Conservation (phyloP, 495 filamentous ascomycete species). For the Lasiosphaeria ovina region DNA sequence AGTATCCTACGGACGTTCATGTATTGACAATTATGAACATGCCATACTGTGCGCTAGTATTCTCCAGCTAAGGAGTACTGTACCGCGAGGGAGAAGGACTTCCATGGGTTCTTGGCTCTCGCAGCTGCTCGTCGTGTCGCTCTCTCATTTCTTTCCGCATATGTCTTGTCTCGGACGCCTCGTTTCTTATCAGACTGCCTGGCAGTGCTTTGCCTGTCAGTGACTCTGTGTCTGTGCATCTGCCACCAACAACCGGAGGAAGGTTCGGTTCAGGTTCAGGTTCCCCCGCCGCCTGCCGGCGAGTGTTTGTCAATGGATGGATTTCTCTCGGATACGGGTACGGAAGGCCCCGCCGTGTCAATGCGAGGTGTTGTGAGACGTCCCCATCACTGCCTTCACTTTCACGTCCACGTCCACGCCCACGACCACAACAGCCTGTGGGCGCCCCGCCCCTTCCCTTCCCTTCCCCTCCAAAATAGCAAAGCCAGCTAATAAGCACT, state of each 20-base stretch:
- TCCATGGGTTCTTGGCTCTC: too few species aligned
- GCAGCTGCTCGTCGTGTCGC: too few species aligned
- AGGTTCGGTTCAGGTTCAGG: too few species aligned
- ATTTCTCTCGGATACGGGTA: slow-evolving; percentile 6
- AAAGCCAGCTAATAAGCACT: too few species aligned
- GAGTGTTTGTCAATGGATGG: neutral
- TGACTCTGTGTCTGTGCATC: neutral
- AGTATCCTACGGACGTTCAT: too few species aligned
- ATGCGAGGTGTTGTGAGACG: slow-evolving; percentile 19
- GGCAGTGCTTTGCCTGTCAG: too few species aligned
- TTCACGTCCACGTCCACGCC: neutral
- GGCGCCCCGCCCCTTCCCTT: neutral
- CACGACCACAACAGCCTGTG: neutral
- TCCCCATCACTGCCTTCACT: slow-evolving; percentile 5
- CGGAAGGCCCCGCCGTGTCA: slow-evolving; percentile 11
- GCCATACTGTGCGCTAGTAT: too few species aligned
- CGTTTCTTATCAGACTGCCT: neutral
- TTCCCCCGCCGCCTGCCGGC: neutral
- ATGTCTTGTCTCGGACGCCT: neutral
- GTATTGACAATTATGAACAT: too few species aligned
- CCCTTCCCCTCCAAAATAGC: neutral
- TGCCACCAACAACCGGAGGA: too few species aligned
- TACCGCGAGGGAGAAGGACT: too few species aligned
- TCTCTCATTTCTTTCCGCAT: neutral
- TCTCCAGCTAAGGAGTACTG: too few species aligned